phyloP scores from a whole-genome alignment of 2,329 filamentous ascomycete genomes.

The Purpureocillium lavendulum region DNA sequence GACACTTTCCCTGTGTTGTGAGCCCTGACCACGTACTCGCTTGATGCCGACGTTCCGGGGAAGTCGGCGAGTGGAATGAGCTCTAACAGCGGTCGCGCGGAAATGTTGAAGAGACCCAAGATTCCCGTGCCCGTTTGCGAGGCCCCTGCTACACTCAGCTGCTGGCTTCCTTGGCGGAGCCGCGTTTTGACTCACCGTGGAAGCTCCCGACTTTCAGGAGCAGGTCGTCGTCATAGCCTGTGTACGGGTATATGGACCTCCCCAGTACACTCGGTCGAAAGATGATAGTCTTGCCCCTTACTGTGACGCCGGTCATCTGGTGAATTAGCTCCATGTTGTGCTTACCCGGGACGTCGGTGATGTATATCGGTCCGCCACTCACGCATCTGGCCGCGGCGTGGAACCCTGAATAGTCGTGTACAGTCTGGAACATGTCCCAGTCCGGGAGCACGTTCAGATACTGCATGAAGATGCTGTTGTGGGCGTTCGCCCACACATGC shows the following conservation, averaged over 20 bases:
- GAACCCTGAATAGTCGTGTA: conserved; percentile 63
- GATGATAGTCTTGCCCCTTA: conserved; percentile 66
- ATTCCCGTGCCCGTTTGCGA: conserved; percentile 64
- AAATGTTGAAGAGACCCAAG: conserved; percentile 79
- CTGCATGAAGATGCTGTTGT: conserved; percentile 75
- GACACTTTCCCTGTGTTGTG: conserved; percentile 61
- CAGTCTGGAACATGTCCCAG: conserved; percentile 64
- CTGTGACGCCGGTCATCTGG: conserved; percentile 72
- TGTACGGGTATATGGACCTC: conserved; percentile 65
- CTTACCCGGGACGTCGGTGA: conserved; percentile 80
- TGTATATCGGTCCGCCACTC: conserved; percentile 86
- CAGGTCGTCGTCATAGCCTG: conserved; percentile 62
- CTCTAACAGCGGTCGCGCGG: conserved; percentile 52
- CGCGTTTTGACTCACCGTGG: conserved; percentile 42
- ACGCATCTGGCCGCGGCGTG: conserved; percentile 87
- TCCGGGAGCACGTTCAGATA: conserved; percentile 84
- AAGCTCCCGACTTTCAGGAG: conserved; percentile 75
- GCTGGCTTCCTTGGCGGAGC: background rate
- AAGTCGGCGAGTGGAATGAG: conserved; percentile 65
- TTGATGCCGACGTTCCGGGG: conserved; percentile 52
- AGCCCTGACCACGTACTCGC: conserved; percentile 63
- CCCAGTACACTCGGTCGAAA: conserved; percentile 71
- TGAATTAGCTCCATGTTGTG: conserved; percentile 68
- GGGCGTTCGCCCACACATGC: conserved; percentile 92
- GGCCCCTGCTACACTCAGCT: conserved; percentile 22